Base-by-base conservation (phyloP, 2,329 filamentous ascomycete genomes). In the Alternaria arborescens region DNA sequence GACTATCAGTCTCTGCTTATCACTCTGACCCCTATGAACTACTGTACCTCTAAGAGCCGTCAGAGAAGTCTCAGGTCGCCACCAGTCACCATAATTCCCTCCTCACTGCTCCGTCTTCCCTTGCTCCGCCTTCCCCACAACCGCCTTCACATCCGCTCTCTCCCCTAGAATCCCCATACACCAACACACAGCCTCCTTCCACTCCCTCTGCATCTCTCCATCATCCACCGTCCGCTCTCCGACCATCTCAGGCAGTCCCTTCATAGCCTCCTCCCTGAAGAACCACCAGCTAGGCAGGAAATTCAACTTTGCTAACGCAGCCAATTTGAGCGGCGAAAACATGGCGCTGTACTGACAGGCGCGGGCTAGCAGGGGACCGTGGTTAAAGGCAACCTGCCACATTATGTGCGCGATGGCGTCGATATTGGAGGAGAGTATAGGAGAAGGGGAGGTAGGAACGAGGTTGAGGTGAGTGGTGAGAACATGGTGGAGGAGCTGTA, bases 201-300 rank as follows among this genome's bases (percentile, higher is more conserved):
- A 69, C 5, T n/a, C 18, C 2, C 3, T 30, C 18, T 54, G 26
- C 65, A 64, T 67, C 8, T 60, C 64, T 11, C 20, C 32, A 46
- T 69, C 66, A 26, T 67, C 58, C 12, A 32, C 1, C n/a, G 18
- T 5, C 32, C 16, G 34, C n/a, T 26, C 11, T 10, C 28, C 16
- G 5, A 16, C 5, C 30, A 55, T 16, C 2, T 3, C 53, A 24
- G 26, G 32, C 24, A 56, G 16, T 14, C 18, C 54, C 1, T 3
- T 22, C 1, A 52, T 47, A 2, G 14, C 48, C 12, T 30, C 20
- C 2, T 57, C 52, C 5, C 62, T 46, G 0, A 72, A 30, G 24
- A 64, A 66, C 69, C 69, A 74, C 70, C 70, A 71, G 3, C 62
- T 66, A 1, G 70, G 66, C 30, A 72, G 12, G n/a, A 64, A 64